Evolutionary conservation across 2,329 filamentous ascomycete genomes (phyloP), one percentile per base, ranked within the genome.

Genomic region (Exophiala aquamarina): DNA sequence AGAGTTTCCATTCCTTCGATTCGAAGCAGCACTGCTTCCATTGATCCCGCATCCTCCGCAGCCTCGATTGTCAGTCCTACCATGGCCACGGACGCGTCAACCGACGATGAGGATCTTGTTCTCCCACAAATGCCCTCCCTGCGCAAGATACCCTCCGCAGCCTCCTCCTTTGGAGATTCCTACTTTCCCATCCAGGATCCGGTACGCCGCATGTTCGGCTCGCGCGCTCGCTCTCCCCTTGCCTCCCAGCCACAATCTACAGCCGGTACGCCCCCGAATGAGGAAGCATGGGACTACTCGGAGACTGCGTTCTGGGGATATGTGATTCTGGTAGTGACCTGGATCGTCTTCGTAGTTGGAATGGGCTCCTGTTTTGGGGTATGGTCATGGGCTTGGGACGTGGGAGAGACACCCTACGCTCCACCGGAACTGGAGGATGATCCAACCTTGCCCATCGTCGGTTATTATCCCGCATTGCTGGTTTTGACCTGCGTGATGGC

Each of bases 251-350:
- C 34, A 55, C 72, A 13, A 58, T 71, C 46, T 69, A 14, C 54
- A 21, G 44, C 55, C 15, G 34, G 50, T 32, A 46, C 57, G 29
- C 40, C 53, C 55, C 11, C 59, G 46, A 45, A 49, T 21, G 50
- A 53, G 10, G 59, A 84, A 74, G 83, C 85, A 50, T 93, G 89
- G 84, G 89, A 95, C 69, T 96, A 97, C 63, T 82, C 85, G 33
- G 91, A 96, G 71, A 98, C 93, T 1, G 91, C 93, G 61, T 95
- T 89, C 84, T 98, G 93, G 92, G 93, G 93, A 1, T 98, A 92
- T 89, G 85, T 95, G 6, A 86, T 98, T 38, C 74, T 98, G 23
- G 72, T 87, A 32, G 85, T 89, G 37, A 98, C 94, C 0, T 98
- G 94, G 93, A 72, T 94, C 35, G 90, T 96, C 19, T 97, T 98